Percentiles rank a stretch among this genome's conserved stretches.
These are phyloP conservation scores for Eragrostis nindensis DNA, from an alignment of 176 grass and related monocot species.

Conservation along the genomic window DNA sequence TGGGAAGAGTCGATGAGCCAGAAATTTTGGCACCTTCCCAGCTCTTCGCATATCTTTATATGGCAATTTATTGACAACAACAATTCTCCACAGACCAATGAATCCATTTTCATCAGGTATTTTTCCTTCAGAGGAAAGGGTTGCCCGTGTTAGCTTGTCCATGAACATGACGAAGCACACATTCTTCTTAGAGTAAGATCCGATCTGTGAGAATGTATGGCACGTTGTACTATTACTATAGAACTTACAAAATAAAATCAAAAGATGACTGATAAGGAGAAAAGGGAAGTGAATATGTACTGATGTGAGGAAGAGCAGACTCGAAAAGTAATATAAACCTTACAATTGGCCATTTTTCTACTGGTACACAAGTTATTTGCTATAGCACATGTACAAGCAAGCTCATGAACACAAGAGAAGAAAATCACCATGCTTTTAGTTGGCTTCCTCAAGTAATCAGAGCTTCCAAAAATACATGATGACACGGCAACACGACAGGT, in stretches of 20 bases:
- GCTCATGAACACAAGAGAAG: constrained; percentile 34
- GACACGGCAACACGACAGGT: constrained; percentile 74
- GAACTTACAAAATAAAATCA: constrained; percentile 19
- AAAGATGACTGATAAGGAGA: not conserved
- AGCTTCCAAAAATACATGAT: constrained; percentile 95
- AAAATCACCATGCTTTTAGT: constrained; percentile 80
- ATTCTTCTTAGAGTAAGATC: constrained; percentile 75
- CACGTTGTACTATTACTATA: constrained; percentile 26
- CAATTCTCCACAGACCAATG: constrained; percentile 80
- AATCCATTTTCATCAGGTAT: constrained; percentile 66
- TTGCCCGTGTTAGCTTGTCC: constrained; percentile 77
- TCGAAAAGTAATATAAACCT: constrained; percentile 2
- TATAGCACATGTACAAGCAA: not conserved
- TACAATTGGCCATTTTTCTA: constrained; percentile 29
- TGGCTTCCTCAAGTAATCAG: constrained; percentile 86
- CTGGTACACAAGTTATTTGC: constrained; percentile 17
- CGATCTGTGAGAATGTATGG: constrained; percentile 70
- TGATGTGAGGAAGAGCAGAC: constrained; percentile 7
- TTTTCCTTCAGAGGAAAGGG: constrained; percentile 86
- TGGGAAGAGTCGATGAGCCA: constrained; percentile 82
- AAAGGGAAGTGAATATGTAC: not conserved
- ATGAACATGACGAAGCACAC: constrained; percentile 98
- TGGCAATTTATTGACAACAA: constrained; percentile 79
- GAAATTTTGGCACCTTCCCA: constrained; percentile 93
- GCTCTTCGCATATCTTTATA: constrained; percentile 81